Conservation (phyloP, 257 asterid species). For the Penstemon davidsonii region DNA sequence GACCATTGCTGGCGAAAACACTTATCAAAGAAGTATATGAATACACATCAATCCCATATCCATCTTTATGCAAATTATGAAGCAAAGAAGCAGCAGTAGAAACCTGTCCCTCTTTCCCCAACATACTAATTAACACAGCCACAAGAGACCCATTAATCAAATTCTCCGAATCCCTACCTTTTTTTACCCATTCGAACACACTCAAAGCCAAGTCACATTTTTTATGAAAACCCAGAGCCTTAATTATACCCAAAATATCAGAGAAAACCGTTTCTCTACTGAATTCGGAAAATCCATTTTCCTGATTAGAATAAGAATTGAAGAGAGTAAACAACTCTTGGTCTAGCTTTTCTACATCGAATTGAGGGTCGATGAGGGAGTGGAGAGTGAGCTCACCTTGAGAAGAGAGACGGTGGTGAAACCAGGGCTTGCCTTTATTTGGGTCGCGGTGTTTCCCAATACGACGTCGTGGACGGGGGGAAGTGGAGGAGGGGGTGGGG, state of each 20-base stretch:
- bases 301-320: slow-evolving; percentile 20
- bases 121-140: slow-evolving; percentile 71
- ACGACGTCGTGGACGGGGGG: slow-evolving; percentile 59
- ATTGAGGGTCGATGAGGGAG: slow-evolving; percentile 53
- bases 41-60: slow-evolving; percentile 70
- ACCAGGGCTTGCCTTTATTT: slow-evolving; percentile 84
- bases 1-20: slow-evolving; percentile 52
- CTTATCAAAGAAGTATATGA: slow-evolving; percentile 80
- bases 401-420: slow-evolving; percentile 62
- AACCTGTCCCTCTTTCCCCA: slow-evolving; percentile 70
- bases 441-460: slow-evolving; percentile 66
- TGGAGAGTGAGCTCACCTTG: slow-evolving; percentile 65
- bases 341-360: slow-evolving; percentile 41
- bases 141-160: slow-evolving; percentile 62
- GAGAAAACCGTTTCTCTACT: slow-evolving; percentile 32
- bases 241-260: slow-evolving; percentile 66
- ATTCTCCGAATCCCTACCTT: slow-evolving; percentile 33
- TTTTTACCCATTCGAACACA: slow-evolving; percentile 66
- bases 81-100: slow-evolving; percentile 67
- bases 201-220: slow-evolving; percentile 66
- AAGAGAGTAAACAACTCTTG: slow-evolving; percentile 42
- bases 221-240: slow-evolving; percentile 62
- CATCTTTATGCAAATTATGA: slow-evolving; percentile 58
- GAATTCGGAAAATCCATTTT: slow-evolving; percentile 29
- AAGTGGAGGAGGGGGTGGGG: slow-evolving; percentile 38